Evolutionary conservation across 805 yeast species (phyloP), one percentile per base, ranked within the genome.

Genomic region (Zygosaccharomyces siamensis): DNA sequence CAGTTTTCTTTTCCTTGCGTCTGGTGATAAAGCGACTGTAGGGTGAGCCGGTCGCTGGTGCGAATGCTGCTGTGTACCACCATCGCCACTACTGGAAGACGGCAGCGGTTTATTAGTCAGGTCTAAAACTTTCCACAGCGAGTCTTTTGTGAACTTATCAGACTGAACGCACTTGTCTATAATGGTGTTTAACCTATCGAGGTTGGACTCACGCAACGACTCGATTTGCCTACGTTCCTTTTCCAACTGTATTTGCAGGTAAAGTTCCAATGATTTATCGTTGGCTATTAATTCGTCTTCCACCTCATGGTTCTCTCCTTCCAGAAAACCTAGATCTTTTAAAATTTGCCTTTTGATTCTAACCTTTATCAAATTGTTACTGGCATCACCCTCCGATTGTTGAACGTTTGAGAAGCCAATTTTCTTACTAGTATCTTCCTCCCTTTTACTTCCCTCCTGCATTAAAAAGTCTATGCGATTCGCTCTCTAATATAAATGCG

Each of bases 181-280:
- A 20, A 62, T 49, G 5, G 43, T 36, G 24, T 47, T 40, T 38
- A 62, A 43, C 39, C 45, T 56, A n/a, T 43, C 50, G 32, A 62
- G 36, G 48, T 60, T 62, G 4, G 47, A 38, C n/a, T 49, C 44
- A 24, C 61, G 55, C 7, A 57, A 20, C 42, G 53, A 49, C 40
- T 61, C 64, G 2, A 60, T 40, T 36, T 52, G 51, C 45, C 52
- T 56, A 5, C 48, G 51, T 38, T 58, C 55, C 32, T 48, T 55
- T 26, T 48, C 53, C 41, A 59, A 40, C 35, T 57, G 56, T 39
- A 57, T 44, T 12, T 49, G 50, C 12, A 61, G 33, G 38, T 54
- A 55, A 33, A 50, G 54, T 36, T 54, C 46, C 7, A 61, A 50
- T 5, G 45, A 6, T 1, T 49, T 47, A n/a, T 48, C 45, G 8